Evolutionary conservation across 2,329 filamentous ascomycete genomes (phyloP).

Genomic region (Penicillium aurantiogriseum): DNA sequence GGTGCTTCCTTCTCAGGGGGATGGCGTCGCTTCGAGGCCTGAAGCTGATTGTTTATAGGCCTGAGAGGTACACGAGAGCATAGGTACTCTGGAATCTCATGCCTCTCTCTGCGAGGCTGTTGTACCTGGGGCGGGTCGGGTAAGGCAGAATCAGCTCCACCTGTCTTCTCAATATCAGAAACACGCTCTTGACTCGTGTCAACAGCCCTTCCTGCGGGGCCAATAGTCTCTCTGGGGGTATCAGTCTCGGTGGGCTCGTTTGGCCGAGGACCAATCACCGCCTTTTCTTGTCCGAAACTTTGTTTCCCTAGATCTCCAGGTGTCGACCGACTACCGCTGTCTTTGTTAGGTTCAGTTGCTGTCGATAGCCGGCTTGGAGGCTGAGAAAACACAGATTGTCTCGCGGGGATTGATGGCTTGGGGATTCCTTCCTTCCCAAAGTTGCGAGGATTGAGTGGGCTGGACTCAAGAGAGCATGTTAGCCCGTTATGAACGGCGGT

Average conservation of each 20-base stretch:
- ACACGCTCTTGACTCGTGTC: background rate
- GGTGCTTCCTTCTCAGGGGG: background rate
- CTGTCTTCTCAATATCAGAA: background rate
- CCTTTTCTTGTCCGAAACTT: background rate
- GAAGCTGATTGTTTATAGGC: slow-evolving; percentile 7
- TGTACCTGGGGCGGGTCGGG: background rate
- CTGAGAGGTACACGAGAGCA: background rate
- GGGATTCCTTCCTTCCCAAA: background rate
- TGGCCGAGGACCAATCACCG: no score
- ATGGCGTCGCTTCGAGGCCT: slow-evolving; percentile 17
- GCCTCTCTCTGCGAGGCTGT: background rate
- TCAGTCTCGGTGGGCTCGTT: background rate
- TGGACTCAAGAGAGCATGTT: background rate
- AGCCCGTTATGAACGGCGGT: background rate
- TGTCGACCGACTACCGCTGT: background rate
- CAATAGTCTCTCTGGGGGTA: background rate
- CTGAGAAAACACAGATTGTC: background rate
- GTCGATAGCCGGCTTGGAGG: background rate
- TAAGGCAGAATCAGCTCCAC: background rate
- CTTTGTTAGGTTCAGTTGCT: background rate
- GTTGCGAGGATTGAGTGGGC: background rate
- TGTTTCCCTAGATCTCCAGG: background rate
- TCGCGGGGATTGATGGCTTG: background rate
- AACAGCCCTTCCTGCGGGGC: background rate
- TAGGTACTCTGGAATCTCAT: background rate